Percentiles rank a stretch among this genome's conserved stretches.
Conservation (phyloP, 2,329 filamentous ascomycete genomes). For the Aspergillus fumigatiaffinis region DNA sequence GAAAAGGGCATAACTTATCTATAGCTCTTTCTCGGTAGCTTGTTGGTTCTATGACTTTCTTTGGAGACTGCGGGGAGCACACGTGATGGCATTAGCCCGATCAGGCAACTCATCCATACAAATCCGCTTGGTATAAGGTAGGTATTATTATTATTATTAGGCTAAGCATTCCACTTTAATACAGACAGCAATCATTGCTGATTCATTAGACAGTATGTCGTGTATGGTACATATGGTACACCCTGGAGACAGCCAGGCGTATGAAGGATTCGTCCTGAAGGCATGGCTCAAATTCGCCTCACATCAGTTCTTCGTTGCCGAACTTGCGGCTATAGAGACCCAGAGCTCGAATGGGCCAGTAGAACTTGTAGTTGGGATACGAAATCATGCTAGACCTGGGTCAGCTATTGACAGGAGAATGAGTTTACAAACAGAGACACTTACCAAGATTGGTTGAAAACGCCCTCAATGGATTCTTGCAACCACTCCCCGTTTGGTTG, state of each 20-base stretch:
- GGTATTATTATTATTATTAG: neutral
- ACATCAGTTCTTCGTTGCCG: conserved; percentile 58
- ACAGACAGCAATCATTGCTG: too few species aligned
- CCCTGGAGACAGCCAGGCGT: too few species aligned
- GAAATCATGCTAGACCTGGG: conserved; percentile 73
- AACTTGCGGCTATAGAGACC: conserved; percentile 79
- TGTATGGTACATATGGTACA: neutral
- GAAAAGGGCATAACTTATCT: neutral
- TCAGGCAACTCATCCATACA: neutral
- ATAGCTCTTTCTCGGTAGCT: neutral
- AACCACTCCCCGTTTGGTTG: conserved; percentile 88
- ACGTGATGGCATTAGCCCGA: conserved; percentile 8
- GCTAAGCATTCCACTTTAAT: neutral
- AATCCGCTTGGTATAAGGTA: too few species aligned
- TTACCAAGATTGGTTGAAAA: conserved; percentile 95
- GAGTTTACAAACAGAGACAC: conserved; percentile 29
- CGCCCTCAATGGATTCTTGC: conserved; percentile 93
- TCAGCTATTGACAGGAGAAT: conserved; percentile 17
- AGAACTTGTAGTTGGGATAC: conserved; percentile 98
- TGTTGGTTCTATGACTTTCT: conserved; percentile 12
- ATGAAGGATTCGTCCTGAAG: neutral
- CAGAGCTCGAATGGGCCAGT: conserved; percentile 88
- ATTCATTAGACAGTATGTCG: neutral
- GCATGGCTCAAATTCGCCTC: neutral
- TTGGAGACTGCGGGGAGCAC: conserved; percentile 7